These are phyloP conservation scores for Trichaptum fuscoviolaceum DNA, from an alignment of 768 basidiomycete genomes.

Conservation along the genomic window DNA sequence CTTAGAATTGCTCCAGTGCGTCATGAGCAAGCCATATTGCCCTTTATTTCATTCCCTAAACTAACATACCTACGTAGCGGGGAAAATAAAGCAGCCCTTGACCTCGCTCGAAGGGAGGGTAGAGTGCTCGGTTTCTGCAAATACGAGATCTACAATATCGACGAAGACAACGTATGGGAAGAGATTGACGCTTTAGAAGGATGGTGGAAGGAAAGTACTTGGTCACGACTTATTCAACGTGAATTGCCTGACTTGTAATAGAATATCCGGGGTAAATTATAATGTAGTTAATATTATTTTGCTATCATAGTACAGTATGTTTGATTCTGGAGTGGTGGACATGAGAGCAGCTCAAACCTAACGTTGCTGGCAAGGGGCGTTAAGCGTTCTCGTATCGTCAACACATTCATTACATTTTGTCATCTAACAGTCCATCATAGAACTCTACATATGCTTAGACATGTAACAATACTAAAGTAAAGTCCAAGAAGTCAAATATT, in stretches of 20 bases:
- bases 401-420: too few species aligned
- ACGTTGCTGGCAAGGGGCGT: too few species aligned
- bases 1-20: slow-evolving; percentile 70
- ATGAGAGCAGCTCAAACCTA: too few species aligned
- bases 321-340: too few species aligned
- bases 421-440: too few species aligned
- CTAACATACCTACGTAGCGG: slow-evolving; percentile 42
- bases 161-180: slow-evolving; percentile 84
- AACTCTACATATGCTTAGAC: too few species aligned
- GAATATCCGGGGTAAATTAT: background rate
- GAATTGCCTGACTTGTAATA: slow-evolving; percentile 71
- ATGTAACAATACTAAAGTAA: too few species aligned
- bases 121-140: slow-evolving; percentile 59
- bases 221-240: slow-evolving; percentile 74
- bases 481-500: background rate
- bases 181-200: slow-evolving; percentile 77
- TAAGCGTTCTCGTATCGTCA: too few species aligned
- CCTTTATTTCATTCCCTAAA: slow-evolving; percentile 7
- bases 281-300: background rate
- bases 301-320: too few species aligned
- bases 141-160: slow-evolving; percentile 82
- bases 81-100: slow-evolving; percentile 75
- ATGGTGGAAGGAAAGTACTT: slow-evolving; percentile 92
- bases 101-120: slow-evolving; percentile 75
- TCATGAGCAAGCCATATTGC: slow-evolving; percentile 6